Evolutionary conservation across 2,329 filamentous ascomycete genomes (phyloP), one percentile per base, ranked within the genome.

Genomic region (Leptographium galeiforme): DNA sequence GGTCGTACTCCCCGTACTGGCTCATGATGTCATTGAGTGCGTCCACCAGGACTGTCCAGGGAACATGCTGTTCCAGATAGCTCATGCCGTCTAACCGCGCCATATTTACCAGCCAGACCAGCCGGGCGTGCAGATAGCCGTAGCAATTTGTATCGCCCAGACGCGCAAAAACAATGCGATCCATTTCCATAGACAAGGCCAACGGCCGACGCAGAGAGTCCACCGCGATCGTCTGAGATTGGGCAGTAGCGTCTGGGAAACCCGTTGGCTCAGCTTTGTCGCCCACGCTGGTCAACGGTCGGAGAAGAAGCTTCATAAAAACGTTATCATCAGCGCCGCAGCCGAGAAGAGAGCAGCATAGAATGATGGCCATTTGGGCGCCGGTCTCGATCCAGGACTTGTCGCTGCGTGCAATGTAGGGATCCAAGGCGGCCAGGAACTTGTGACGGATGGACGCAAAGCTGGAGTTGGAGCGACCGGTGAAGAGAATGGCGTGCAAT

Each of bases 401-500:
- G 1, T 73, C 68, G 0, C 69, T 68, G 1, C 72, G 66, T 0
- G 67, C 71, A 50, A 89, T 83, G 14, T 82, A 76, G 6, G 66
- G 66, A 54, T 84, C 75, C 0, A 90, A 66, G 0, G 73, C 63
- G 0, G 61, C 60, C 0, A 81, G 60, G 44, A 85, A 86, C 1
- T 76, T 70, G 0, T 66, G 56, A 16, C 70, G 67, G 0, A 74
- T 70, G 0, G 64, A 48, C 0, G 72, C 61, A 25, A 83, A 76
- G 6, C 68, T 69, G 0, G 79, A 72, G 2, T 66, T 59, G 1
- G 68, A 63, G 30, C 72, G 72, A 1, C 71, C 69, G 0, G 74
- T 77, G 50, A 87, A 87, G 0, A 87, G 66, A 8, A 84, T 73
- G 0, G 76, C 84, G 56, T 88, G 82, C 0, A 77, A 70, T 6